These are phyloP conservation scores for Cryptococcus sp. DNA, from an alignment of 1,284 basidiomycete genomes.

Conservation along the genomic window DNA sequence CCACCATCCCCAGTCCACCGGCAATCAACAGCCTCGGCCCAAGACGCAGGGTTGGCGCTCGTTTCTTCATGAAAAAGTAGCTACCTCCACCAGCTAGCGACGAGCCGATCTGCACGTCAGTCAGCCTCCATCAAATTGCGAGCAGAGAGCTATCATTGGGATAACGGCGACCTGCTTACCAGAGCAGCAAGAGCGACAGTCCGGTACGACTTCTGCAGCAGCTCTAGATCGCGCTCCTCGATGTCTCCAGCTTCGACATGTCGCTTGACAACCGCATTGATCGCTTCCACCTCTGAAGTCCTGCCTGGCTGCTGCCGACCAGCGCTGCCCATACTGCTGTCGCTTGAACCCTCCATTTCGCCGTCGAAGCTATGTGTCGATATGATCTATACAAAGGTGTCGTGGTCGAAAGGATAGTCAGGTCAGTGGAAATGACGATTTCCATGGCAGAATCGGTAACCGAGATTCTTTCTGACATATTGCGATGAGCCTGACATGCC, in stretches of 20 bases:
- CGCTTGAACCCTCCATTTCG: neutral
- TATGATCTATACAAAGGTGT: no score
- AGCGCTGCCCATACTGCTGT: neutral
- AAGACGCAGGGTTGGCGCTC: slow-evolving; percentile 5
- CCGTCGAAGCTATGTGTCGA: no score
- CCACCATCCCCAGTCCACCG: slow-evolving; percentile 13
- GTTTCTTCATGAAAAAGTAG: slow-evolving; percentile 7
- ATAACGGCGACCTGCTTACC: neutral
- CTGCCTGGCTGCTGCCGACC: neutral
- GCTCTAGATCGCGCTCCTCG: neutral
- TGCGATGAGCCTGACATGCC: no score
- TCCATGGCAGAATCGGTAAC: no score
- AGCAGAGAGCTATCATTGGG: no score
- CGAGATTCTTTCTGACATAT: no score
- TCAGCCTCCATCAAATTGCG: no score
- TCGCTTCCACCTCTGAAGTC: slow-evolving; percentile 24
- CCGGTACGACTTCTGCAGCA: neutral
- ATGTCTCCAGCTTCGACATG: slow-evolving; percentile 18
- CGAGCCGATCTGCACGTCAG: slow-evolving; percentile 6
- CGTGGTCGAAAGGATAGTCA: no score
- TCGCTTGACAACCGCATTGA: slow-evolving; percentile 19
- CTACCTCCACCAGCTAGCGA: slow-evolving; percentile 3
- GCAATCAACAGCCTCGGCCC: slow-evolving; percentile 11
- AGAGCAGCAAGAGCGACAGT: neutral
- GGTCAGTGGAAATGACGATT: no score